Conservation (phyloP, 805 yeast species). For the Barnettozyma wickerhamii region DNA sequence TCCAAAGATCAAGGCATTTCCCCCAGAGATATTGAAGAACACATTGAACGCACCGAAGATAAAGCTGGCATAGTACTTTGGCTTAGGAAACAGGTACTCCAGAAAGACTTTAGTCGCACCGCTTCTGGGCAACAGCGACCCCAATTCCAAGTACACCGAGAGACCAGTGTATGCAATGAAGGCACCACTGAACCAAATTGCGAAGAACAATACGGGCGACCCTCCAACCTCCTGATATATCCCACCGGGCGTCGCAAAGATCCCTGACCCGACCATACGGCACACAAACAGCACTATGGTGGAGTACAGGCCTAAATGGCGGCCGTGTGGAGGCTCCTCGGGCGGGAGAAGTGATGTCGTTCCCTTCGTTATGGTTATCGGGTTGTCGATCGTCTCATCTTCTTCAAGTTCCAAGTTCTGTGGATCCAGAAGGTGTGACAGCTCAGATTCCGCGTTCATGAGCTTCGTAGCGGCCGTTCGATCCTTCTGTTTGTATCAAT, state of each 20-base stretch:
- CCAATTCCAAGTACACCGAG: slow-evolving; percentile 60
- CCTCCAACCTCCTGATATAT: slow-evolving; percentile 53
- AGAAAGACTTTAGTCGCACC: slow-evolving; percentile 71
- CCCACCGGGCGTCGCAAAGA: slow-evolving; percentile 55
- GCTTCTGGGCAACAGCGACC: slow-evolving; percentile 61
- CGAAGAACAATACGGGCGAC: slow-evolving; percentile 51
- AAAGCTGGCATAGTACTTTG: slow-evolving; percentile 49
- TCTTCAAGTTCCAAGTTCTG: slow-evolving; percentile 11
- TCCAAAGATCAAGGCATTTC: slow-evolving; percentile 54
- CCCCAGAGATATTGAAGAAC: slow-evolving; percentile 49
- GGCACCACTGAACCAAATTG: slow-evolving; percentile 60
- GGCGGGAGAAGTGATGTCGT: slow-evolving; percentile 7
- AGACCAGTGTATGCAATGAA: slow-evolving; percentile 58
- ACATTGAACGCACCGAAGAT: slow-evolving; percentile 37
- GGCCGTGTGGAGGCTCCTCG: slow-evolving; percentile 50
- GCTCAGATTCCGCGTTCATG: slow-evolving; percentile 1
- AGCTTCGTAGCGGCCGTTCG: no score
- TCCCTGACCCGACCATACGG: slow-evolving; percentile 70
- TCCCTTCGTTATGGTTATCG: slow-evolving; percentile 3
- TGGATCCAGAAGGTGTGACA: slow-evolving; percentile 2
- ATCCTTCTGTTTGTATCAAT: no score
- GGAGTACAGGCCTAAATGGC: slow-evolving; percentile 64
- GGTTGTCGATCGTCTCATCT: slow-evolving; percentile 12
- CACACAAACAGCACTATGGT: slow-evolving; percentile 59
- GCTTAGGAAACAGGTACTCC: slow-evolving; percentile 58